Percentiles rank a stretch among this genome's conserved stretches.
Evolutionary conservation across 495 filamentous ascomycete genomes (phyloP).

Genomic region (Talaromyces proteolyticus): DNA sequence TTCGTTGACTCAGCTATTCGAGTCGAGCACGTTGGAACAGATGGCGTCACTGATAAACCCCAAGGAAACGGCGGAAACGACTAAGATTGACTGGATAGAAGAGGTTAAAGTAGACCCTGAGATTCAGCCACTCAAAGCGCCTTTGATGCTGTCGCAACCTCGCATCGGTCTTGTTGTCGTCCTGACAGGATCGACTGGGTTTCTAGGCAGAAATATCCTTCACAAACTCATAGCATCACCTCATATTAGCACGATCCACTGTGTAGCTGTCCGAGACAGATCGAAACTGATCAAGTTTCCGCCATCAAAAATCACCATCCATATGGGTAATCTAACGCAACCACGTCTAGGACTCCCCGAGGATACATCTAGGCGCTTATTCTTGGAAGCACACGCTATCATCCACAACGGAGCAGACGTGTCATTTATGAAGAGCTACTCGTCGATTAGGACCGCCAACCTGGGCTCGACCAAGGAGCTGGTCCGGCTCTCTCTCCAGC

Average conservation of each 20-base stretch:
- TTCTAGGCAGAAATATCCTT: constrained; percentile 25
- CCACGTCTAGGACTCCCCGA: constrained; percentile 30
- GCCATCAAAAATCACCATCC: constrained; percentile 20
- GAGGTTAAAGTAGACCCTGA: no score
- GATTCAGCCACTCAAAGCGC: no score
- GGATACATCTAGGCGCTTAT: constrained; percentile 17
- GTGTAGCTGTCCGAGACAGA: constrained; percentile 20
- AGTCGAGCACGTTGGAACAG: constrained; percentile 21
- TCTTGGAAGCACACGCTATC: constrained; percentile 26
- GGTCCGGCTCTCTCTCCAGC: constrained; percentile 18
- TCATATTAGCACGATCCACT: constrained; percentile 18
- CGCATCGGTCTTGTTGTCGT: constrained; percentile 14
- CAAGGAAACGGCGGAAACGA: no score
- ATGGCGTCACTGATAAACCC: no score
- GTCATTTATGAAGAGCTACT: constrained; percentile 43
- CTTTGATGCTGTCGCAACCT: no score
- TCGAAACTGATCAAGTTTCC: background rate
- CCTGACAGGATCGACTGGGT: constrained; percentile 30
- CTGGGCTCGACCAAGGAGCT: constrained; percentile 39
- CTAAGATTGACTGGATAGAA: no score
- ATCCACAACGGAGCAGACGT: constrained; percentile 50
- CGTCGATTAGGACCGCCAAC: constrained; percentile 31
- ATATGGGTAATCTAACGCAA: constrained; percentile 29
- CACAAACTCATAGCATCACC: constrained; percentile 15
- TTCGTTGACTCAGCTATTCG: constrained; percentile 24